These are phyloP conservation scores for Xylariaceae sp. DNA, from an alignment of 2,329 filamentous ascomycete species.

Conservation along the genomic window DNA sequence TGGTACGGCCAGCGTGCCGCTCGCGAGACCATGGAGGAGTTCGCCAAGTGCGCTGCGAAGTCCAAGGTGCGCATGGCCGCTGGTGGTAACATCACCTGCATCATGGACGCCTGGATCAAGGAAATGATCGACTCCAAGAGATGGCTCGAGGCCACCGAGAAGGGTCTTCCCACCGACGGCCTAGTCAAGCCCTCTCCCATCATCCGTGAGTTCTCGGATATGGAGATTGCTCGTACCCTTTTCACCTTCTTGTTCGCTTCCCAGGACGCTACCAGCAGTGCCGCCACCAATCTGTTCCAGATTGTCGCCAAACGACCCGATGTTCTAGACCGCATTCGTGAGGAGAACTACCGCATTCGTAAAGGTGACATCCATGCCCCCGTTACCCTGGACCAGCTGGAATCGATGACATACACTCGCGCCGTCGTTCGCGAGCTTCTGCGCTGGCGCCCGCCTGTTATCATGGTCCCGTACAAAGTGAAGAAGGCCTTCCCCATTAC, in stretches of 20 bases:
- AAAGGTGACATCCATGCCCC: slow-evolving; percentile 68
- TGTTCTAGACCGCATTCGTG: slow-evolving; percentile 79
- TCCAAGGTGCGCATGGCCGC: slow-evolving; percentile 87
- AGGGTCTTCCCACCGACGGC: slow-evolving; percentile 63
- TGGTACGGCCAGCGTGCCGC: slow-evolving; percentile 97
- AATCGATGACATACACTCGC: slow-evolving; percentile 83
- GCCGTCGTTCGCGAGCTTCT: slow-evolving; percentile 88
- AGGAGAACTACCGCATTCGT: slow-evolving; percentile 78
- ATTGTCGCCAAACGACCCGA: slow-evolving; percentile 91
- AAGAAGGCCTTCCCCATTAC: slow-evolving; percentile 96
- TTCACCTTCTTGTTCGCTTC: slow-evolving; percentile 98
- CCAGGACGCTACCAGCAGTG: slow-evolving; percentile 93
- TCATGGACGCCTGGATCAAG: slow-evolving; percentile 93
- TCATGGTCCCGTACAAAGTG: slow-evolving; percentile 92
- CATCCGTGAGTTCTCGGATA: slow-evolving; percentile 82
- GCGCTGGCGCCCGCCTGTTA: slow-evolving; percentile 89
- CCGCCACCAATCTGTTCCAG: slow-evolving; percentile 93
- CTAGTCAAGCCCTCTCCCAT: slow-evolving; percentile 78
- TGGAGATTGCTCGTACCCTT: slow-evolving; percentile 86
- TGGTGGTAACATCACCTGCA: slow-evolving; percentile 81
- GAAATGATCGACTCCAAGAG: slow-evolving; percentile 79
- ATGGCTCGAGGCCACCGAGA: slow-evolving; percentile 74
- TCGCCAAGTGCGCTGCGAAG: slow-evolving; percentile 87
- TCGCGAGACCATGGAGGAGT: slow-evolving; percentile 86
- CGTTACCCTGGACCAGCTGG: slow-evolving; percentile 79